Percentiles rank a stretch among this genome's conserved stretches.
Evolutionary conservation across 371 early-diverging fungal genomes (phyloP).

Genomic region (Chytridium lagenaria): DNA sequence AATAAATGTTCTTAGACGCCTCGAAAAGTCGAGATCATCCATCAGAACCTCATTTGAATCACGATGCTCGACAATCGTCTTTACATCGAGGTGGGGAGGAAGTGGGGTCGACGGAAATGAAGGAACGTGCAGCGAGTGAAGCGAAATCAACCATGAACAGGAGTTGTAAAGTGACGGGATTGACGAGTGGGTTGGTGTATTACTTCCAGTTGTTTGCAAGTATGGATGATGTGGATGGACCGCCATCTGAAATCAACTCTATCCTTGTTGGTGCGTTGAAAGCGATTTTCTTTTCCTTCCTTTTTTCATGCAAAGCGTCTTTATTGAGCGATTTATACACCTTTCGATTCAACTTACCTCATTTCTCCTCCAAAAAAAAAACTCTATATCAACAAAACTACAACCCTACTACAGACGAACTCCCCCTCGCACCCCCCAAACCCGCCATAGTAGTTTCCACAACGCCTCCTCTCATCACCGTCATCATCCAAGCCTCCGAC

Average conservation of each 20-base stretch:
- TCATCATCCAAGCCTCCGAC: conserved; percentile 16
- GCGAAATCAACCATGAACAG: no score
- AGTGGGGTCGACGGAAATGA: no score
- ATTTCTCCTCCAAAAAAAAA: background rate
- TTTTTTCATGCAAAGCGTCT: no score
- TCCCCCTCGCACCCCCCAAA: conserved; percentile 32
- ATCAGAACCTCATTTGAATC: background rate
- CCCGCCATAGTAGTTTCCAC: conserved; percentile 21
- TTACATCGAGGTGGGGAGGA: no score
- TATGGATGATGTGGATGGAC: conserved; percentile 41
- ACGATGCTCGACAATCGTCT: no score
- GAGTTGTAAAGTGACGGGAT: conserved; percentile 20
- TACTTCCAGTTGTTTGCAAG: conserved; percentile 39
- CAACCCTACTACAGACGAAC: conserved; percentile 25
- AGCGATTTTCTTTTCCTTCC: background rate
- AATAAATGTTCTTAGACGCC: background rate
- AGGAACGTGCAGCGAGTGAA: no score
- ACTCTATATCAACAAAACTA: background rate
- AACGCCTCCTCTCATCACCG: conserved; percentile 22
- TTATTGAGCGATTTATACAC: no score
- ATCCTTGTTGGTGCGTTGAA: conserved; percentile 44
- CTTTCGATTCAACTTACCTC: no score
- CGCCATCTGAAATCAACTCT: conserved; percentile 21
- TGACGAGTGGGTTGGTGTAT: conserved; percentile 39
- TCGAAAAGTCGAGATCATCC: background rate